These are phyloP conservation scores for Yamadazyma kitorensis DNA, from an alignment of 805 yeast genomes.

Conservation along the genomic window DNA sequence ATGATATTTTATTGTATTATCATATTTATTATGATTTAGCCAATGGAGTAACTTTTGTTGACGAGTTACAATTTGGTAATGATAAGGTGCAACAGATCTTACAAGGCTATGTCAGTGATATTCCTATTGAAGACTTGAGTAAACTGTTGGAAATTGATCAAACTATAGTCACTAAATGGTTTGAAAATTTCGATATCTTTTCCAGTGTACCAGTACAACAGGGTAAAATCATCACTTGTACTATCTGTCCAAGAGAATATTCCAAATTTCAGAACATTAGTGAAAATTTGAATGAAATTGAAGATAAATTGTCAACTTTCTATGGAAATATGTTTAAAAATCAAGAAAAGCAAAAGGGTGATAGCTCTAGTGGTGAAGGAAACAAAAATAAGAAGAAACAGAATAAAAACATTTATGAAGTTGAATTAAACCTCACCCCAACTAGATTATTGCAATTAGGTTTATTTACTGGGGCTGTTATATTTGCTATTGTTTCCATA, in stretches of 20 bases:
- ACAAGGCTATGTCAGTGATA: conserved; percentile 9
- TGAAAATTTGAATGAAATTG: conserved; percentile 10
- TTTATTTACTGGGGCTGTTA: conserved; percentile 25
- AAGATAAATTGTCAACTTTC: conserved; percentile 10
- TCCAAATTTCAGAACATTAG: conserved; percentile 10
- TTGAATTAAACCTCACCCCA: conserved; percentile 18
- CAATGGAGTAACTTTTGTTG: conserved; percentile 22
- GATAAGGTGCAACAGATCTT: conserved; percentile 22
- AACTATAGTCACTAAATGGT: conserved; percentile 25
- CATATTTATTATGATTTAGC: conserved; percentile 28
- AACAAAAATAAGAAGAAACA: conserved; percentile 11
- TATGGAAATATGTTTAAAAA: conserved; percentile 8
- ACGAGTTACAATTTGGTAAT: conserved; percentile 26
- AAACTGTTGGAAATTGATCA: conserved; percentile 13
- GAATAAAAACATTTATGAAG: conserved; percentile 8
- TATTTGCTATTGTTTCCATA: conserved; percentile 20
- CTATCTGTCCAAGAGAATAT: conserved; percentile 29
- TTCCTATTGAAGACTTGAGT: conserved; percentile 11
- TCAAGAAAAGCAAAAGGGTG: conserved; percentile 9
- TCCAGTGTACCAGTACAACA: conserved; percentile 23
- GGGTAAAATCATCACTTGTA: conserved; percentile 19
- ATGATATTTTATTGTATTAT: conserved; percentile 25
- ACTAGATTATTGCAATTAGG: conserved; percentile 30
- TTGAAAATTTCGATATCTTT: conserved; percentile 26
- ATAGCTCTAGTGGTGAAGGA: too few species aligned